Conservation (phyloP, 257 asterid genomes). For the Solanum ossicruentum region DNA sequence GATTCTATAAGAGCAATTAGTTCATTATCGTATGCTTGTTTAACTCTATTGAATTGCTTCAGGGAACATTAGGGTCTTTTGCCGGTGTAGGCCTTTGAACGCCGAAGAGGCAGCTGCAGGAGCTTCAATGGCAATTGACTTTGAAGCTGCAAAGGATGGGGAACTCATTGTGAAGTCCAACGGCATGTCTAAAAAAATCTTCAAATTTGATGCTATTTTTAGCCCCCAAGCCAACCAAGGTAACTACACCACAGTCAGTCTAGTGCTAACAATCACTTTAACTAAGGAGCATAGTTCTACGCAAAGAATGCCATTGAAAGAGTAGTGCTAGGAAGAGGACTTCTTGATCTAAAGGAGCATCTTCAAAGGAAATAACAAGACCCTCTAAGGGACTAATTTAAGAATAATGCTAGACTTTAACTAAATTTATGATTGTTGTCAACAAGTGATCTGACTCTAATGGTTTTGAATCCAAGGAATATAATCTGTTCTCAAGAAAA, state of each 20-base stretch:
- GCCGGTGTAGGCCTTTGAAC: slow-evolving; percentile 94
- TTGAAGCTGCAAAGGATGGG: slow-evolving; percentile 78
- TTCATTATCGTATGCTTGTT: neutral
- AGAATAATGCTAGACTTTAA: neutral
- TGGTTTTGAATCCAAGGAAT: neutral
- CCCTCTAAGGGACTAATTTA: neutral
- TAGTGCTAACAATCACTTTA: neutral
- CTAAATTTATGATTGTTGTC: neutral
- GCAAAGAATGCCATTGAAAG: neutral
- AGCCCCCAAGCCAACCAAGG: slow-evolving; percentile 81
- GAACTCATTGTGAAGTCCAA: slow-evolving; percentile 64
- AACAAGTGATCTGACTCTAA: neutral
- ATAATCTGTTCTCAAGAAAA: neutral
- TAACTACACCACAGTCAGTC: slow-evolving; percentile 2
- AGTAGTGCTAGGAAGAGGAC: neutral
- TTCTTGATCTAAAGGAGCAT: neutral
- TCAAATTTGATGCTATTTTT: slow-evolving; percentile 76
- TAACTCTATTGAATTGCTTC: slow-evolving; percentile 8
- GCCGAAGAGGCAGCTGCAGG: slow-evolving; percentile 55
- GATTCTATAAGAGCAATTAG: neutral
- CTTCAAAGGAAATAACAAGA: neutral
- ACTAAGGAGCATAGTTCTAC: neutral
- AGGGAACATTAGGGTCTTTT: slow-evolving; percentile 95
- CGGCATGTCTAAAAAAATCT: slow-evolving; percentile 50
- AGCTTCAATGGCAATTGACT: slow-evolving; percentile 58